These are phyloP conservation scores for Oryza longistaminata DNA, from an alignment of 176 grass and related monocot species.

Conservation along the genomic window DNA sequence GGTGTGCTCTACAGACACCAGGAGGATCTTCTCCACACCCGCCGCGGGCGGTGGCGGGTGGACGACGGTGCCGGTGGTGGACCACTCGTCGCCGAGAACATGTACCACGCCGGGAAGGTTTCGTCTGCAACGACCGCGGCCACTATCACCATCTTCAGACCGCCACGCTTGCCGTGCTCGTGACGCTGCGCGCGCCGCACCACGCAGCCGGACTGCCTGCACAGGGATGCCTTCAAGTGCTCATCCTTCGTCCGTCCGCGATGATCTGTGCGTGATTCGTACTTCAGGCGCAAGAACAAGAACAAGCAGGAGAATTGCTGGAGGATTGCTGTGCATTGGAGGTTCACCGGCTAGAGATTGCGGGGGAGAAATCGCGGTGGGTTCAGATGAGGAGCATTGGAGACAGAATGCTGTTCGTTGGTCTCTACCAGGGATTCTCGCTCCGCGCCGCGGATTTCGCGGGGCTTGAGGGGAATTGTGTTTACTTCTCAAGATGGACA, in stretches of 20 bases:
- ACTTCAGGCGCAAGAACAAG: not conserved
- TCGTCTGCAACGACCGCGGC: not conserved
- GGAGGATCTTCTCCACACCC: not conserved
- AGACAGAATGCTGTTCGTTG: slow-evolving; percentile 14
- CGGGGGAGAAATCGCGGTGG: not conserved
- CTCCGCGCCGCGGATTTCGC: not conserved
- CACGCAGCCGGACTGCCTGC: too few relatives aligned
- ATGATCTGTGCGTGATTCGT: slow-evolving; percentile 11
- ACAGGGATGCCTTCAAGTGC: not conserved
- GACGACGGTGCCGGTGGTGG: slow-evolving; percentile 3
- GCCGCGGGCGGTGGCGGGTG: not conserved
- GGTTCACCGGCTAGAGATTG: not conserved
- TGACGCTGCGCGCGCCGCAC: not conserved
- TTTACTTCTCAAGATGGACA: slow-evolving; percentile 22
- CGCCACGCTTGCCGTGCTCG: not conserved
- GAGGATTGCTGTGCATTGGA: not conserved
- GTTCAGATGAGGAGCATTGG: slow-evolving; percentile 26
- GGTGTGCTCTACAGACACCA: slow-evolving; percentile 8
- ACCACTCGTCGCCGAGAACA: slow-evolving; percentile 17
- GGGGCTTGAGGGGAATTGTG: slow-evolving; percentile 7
- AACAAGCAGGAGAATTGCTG: not conserved
- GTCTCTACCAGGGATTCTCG: slow-evolving; percentile 29
- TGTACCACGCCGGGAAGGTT: slow-evolving; percentile 18
- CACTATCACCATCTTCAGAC: slow-evolving; percentile 2
- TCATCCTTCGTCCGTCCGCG: not conserved